Base-by-base conservation (phyloP, 805 yeast genomes). In the Candida easanensis region DNA sequence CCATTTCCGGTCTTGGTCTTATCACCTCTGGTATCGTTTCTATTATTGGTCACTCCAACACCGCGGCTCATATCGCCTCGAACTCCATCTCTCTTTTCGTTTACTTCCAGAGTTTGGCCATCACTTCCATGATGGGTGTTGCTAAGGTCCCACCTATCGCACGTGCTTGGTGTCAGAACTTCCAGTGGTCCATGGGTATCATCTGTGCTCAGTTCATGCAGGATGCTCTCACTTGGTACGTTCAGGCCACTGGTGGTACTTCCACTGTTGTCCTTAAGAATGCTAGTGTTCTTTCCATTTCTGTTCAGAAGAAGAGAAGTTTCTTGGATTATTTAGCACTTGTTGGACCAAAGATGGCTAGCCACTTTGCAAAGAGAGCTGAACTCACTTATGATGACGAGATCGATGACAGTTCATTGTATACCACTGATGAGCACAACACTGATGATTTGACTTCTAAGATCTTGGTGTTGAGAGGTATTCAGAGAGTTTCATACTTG, bases 31-130 rank as follows among this genome's bases (percentile, higher is more conserved):
- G 96, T 19, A 76, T 88, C 43, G 80, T 88, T 27, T 87, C 96
- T 0, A 80, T 89, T 32, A 73, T 84, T 51, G 97, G 98, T 10
- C 93, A 90, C 62, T 82, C 93, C 16, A 80, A 82, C 48, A 91
- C 97, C 2, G 96, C 99, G 3, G 90, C 97, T 3, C 98, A 93
- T 62, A 89, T 93, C 59, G 96, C 97, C n/a, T 85, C 97, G 16
- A 93, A 93, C 68, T 84, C 96, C 15, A 83, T 91, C 60, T 87
- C 97, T 1, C 71, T 93, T 48, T 93, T 93, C 66, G 80, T 89
- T 42, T 93, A 93, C 66, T 93, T 91, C 77, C 99, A 93, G 70
- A 80, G 86, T 44, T 73, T 93, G 54, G 97, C 97, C 17, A 81
- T 91, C 46, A 84, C 91, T 16, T 78, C 96, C 15, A 90, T 93